Percentiles rank a stretch among this genome's conserved stretches.
Evolutionary conservation across 2,329 filamentous ascomycete genomes (phyloP).

Genomic region (Rutstroemia sp.): DNA sequence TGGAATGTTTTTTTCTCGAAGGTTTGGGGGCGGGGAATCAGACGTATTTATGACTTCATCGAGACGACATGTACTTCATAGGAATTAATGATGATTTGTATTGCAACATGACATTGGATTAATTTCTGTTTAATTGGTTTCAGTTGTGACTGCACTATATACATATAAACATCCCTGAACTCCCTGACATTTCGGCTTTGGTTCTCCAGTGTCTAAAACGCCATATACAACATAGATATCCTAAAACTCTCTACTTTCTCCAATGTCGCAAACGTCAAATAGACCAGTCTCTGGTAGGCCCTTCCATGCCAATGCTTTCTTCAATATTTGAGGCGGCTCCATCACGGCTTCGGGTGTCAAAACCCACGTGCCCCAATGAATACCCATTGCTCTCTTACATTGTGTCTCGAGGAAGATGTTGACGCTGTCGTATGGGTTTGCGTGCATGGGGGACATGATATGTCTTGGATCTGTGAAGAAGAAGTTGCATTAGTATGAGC

Average conservation of each 20-base stretch:
- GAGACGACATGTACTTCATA: conserved; percentile 7
- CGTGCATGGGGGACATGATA: conserved; percentile 75
- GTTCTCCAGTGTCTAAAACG: not conserved
- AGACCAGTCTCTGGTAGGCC: conserved; percentile 62
- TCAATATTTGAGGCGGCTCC: conserved; percentile 70
- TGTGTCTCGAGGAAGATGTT: conserved; percentile 82
- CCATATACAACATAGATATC: not conserved
- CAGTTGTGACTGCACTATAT: not conserved
- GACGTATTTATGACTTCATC: not conserved
- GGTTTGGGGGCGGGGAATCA: not conserved
- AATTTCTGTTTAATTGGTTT: not conserved
- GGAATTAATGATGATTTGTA: conserved; percentile 6
- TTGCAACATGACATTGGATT: not conserved
- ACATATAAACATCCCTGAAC: too few relatives aligned
- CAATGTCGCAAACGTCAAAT: conserved; percentile 79
- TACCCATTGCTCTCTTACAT: conserved; percentile 71
- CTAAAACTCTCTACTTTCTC: conserved; percentile 72
- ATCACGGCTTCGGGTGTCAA: conserved; percentile 72
- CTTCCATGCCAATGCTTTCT: conserved; percentile 61
- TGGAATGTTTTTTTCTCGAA: not conserved
- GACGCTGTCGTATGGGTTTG: conserved; percentile 78
- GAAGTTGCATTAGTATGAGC: not conserved
- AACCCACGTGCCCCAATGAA: conserved; percentile 72
- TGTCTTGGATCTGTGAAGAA: conserved; percentile 44
- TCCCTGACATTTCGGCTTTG: too few relatives aligned